These are phyloP conservation scores for Saccharomycopsis microspora DNA, from an alignment of 805 yeast species.

Conservation along the genomic window DNA sequence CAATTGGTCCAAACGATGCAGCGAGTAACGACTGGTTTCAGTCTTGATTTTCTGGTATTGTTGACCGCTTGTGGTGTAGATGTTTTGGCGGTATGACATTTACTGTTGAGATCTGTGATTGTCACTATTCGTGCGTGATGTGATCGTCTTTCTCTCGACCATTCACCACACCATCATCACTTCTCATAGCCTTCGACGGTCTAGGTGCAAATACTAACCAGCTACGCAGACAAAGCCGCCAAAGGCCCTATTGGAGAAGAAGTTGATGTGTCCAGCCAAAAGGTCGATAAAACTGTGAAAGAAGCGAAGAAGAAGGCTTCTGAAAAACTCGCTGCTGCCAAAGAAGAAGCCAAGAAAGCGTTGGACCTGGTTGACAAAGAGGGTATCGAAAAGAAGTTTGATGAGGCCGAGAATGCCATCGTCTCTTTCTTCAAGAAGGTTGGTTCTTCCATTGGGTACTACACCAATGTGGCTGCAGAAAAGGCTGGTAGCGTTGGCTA, in stretches of 20 bases:
- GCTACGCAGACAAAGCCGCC: slow-evolving; percentile 13
- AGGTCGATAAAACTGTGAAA: slow-evolving; percentile 9
- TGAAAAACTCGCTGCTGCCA: slow-evolving; percentile 15
- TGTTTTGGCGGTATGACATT: too few species aligned
- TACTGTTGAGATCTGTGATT: too few species aligned
- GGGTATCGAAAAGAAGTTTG: slow-evolving; percentile 22
- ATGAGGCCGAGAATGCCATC: slow-evolving; percentile 61
- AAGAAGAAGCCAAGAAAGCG: slow-evolving; percentile 23
- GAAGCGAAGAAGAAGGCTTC: slow-evolving; percentile 7
- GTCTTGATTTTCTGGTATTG: too few species aligned
- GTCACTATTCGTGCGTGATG: too few species aligned
- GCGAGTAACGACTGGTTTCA: too few species aligned
- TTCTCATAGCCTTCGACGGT: too few species aligned
- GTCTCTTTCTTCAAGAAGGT: slow-evolving; percentile 68
- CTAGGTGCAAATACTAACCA: neutral
- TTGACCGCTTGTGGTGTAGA: too few species aligned
- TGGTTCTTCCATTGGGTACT: slow-evolving; percentile 20
- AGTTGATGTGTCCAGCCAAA: slow-evolving; percentile 8
- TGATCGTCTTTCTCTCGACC: too few species aligned
- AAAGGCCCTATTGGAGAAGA: slow-evolving; percentile 8
- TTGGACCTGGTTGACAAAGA: slow-evolving; percentile 24
- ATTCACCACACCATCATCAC: too few species aligned
- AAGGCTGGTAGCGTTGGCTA: slow-evolving; percentile 18
- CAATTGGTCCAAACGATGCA: too few species aligned
- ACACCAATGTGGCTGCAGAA: slow-evolving; percentile 15